phyloP scores from a whole-genome alignment of 2,329 filamentous ascomycete genomes.

The Fusarium oligoseptatum region DNA sequence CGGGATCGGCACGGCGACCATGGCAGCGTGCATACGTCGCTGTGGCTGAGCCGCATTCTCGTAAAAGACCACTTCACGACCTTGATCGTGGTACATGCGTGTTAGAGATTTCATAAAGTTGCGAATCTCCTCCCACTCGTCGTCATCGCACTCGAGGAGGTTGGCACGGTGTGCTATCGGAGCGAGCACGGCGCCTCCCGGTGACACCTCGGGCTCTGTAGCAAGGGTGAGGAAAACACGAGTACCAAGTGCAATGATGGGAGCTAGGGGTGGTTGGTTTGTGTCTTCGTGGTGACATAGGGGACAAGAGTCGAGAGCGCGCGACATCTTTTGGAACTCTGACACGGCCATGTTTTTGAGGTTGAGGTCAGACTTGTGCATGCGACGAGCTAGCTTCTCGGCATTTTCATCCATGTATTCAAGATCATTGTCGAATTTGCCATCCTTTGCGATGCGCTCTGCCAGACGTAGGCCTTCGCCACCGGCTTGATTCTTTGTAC shows the following conservation, averaged over 20 bases:
- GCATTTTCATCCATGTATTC: constrained; percentile 99
- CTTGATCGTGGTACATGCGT: constrained; percentile 93
- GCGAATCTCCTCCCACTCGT: constrained; percentile 98
- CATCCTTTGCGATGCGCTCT: constrained; percentile 93
- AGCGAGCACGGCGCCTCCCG: constrained; percentile 88
- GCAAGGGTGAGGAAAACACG: constrained; percentile 89
- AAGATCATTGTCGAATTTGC: constrained; percentile 89
- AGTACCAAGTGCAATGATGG: constrained; percentile 87
- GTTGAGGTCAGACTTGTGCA: constrained; percentile 89
- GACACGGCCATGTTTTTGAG: constrained; percentile 88
- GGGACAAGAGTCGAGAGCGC: constrained; percentile 86
- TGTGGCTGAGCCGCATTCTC: constrained; percentile 91
- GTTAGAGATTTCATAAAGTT: constrained; percentile 99
- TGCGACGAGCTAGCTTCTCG: constrained; percentile 84
- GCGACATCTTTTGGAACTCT: constrained; percentile 91
- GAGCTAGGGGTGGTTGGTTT: constrained; percentile 81
- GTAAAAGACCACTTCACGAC: constrained; percentile 94
- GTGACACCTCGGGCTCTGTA: constrained; percentile 87
- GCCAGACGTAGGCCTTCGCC: constrained; percentile 87
- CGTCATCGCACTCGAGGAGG: constrained; percentile 96
- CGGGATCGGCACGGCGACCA: constrained; percentile 88
- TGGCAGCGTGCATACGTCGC: constrained; percentile 84
- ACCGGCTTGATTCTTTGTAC: constrained; percentile 81
- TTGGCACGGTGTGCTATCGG: constrained; percentile 90
- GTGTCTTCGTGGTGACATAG: constrained; percentile 92